Percentiles rank a stretch among this genome's conserved stretches.
These are phyloP conservation scores for Brassica rapa DNA, from an alignment of 345 rosid genomes.

Conservation along the genomic window DNA sequence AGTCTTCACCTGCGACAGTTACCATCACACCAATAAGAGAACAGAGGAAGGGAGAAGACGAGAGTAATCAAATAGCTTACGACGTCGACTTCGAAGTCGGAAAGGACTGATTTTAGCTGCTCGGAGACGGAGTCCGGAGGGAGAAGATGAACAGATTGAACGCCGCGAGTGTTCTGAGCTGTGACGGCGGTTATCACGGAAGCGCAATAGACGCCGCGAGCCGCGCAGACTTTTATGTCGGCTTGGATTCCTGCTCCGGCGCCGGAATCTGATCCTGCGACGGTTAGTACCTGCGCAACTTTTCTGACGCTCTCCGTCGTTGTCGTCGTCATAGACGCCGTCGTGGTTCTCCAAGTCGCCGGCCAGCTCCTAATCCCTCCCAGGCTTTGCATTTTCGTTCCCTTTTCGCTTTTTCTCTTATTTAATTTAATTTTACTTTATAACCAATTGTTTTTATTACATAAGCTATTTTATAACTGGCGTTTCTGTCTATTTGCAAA, in stretches of 20 bases:
- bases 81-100: conserved; percentile 91
- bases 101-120: conserved; percentile 86
- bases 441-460: too few species aligned
- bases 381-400: conserved; percentile 18
- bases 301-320: conserved; percentile 20
- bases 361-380: conserved; percentile 37
- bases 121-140: conserved; percentile 63
- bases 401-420: too few species aligned
- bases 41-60: not conserved
- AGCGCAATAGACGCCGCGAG: conserved; percentile 89
- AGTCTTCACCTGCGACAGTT: conserved; percentile 72
- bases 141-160: conserved; percentile 58
- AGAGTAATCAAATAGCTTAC: conserved; percentile 47
- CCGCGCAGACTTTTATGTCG: conserved; percentile 88
- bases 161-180: conserved; percentile 88
- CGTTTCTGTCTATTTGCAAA: too few species aligned
- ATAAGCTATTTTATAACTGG: too few species aligned
- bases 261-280: conserved; percentile 95
- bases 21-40: not conserved
- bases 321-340: conserved; percentile 24
- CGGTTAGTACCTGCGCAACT: conserved; percentile 61
- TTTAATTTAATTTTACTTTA: too few species aligned
- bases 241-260: conserved; percentile 98
- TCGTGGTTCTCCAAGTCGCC: conserved; percentile 36
- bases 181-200: conserved; percentile 88